phyloP scores from a whole-genome alignment of 495 filamentous ascomycete species.

The Neurospora terricola region DNA sequence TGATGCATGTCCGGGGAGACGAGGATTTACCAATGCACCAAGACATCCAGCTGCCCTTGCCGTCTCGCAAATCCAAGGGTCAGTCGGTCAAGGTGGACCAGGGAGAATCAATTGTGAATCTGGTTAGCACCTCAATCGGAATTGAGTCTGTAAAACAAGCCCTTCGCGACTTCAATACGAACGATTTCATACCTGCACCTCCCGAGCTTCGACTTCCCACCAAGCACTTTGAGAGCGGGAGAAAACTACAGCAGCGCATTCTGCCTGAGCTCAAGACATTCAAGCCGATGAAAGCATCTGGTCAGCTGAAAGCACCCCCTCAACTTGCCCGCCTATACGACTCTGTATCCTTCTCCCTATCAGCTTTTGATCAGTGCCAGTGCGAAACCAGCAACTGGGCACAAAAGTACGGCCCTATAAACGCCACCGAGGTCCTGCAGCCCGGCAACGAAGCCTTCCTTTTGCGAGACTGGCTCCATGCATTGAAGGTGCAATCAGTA shows the following conservation, averaged over 20 bases:
- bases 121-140: constrained; percentile 23
- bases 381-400: constrained; percentile 69
- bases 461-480: constrained; percentile 76
- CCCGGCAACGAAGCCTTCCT: constrained; percentile 57
- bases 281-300: neutral
- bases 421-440: constrained; percentile 67
- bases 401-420: constrained; percentile 76
- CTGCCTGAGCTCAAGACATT: constrained; percentile 22
- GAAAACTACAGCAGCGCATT: constrained; percentile 34
- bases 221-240: constrained; percentile 40
- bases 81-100: constrained; percentile 29
- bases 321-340: constrained; percentile 52
- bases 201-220: constrained; percentile 35
- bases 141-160: constrained; percentile 14
- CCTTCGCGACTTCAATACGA: constrained; percentile 22
- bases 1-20: constrained; percentile 47
- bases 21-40: neutral
- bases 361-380: constrained; percentile 68
- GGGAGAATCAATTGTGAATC: constrained; percentile 34
- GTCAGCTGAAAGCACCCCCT: constrained; percentile 34
- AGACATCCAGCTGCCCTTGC: neutral
- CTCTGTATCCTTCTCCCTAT: constrained; percentile 49
- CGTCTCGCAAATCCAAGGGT: constrained; percentile 40
- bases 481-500: constrained; percentile 62
- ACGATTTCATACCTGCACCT: constrained; percentile 29